A percentile compares a stretch with the other conserved stretches of the same genome.
These are phyloP conservation scores for Citrus inodora DNA, from an alignment of 345 rosid species.

Conservation along the genomic window DNA sequence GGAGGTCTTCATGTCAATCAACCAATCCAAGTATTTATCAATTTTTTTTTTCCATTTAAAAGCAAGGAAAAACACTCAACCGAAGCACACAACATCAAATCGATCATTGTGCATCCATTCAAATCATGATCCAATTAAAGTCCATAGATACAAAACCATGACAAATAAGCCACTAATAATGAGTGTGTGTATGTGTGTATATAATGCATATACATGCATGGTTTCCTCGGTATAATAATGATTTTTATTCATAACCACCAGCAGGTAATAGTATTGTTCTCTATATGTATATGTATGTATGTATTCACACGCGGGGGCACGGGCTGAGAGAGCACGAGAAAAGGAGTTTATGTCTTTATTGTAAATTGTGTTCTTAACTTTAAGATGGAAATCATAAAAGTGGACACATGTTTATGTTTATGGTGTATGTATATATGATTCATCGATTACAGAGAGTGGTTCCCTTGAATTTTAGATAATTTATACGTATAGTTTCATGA, in stretches of 20 bases:
- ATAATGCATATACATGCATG: no score
- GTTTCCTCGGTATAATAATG: no score
- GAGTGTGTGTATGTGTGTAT: no score
- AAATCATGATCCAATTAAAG: not conserved
- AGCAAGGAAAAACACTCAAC: not conserved
- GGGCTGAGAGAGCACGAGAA: not conserved
- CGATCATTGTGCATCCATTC: not conserved
- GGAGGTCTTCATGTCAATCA: not conserved
- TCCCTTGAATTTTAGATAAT: not conserved
- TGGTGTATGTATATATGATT: slow-evolving; percentile 4
- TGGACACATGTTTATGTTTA: not conserved
- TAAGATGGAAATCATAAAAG: not conserved
- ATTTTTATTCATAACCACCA: no score
- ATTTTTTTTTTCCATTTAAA: not conserved
- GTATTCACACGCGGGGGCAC: no score
- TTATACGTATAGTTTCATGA: not conserved
- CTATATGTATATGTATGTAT: no score
- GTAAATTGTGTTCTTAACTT: not conserved
- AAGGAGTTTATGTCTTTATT: not conserved
- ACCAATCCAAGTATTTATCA: not conserved
- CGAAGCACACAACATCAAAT: not conserved
- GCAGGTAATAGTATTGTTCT: no score
- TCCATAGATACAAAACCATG: not conserved
- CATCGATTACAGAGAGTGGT: slow-evolving; percentile 1
- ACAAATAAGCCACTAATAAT: not conserved